Percentiles rank a stretch among this genome's conserved stretches.
phyloP scores from a whole-genome alignment of 2,329 filamentous ascomycete species.

The Hypoxylon sp. region DNA sequence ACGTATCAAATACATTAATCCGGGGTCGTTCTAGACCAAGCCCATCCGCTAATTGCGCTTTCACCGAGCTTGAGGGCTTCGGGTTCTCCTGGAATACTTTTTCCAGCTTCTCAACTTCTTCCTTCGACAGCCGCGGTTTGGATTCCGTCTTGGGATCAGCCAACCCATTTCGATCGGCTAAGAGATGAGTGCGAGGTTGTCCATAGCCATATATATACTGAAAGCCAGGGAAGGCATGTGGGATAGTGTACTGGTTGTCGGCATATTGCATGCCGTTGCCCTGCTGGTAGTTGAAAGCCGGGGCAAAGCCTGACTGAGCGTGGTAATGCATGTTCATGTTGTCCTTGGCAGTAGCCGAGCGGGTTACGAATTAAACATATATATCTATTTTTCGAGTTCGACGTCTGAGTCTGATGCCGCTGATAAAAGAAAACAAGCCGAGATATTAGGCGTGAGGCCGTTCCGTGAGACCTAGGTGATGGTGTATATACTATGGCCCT shows the following conservation, averaged over 20 bases:
- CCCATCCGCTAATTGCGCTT: slow-evolving; percentile 72
- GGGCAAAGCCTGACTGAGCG: slow-evolving; percentile 47
- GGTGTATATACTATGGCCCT: slow-evolving; percentile 44
- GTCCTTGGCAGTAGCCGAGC: slow-evolving; percentile 27
- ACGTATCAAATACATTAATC: slow-evolving; percentile 68
- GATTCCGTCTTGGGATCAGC: slow-evolving; percentile 55
- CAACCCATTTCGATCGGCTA: slow-evolving; percentile 48
- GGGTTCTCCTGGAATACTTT: slow-evolving; percentile 74
- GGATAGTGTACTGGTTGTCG: slow-evolving; percentile 47
- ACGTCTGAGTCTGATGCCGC: slow-evolving; percentile 20
- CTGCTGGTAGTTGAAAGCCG: slow-evolving; percentile 50
- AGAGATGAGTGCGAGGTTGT: slow-evolving; percentile 47
- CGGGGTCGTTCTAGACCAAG: slow-evolving; percentile 75
- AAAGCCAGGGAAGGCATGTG: slow-evolving; percentile 47
- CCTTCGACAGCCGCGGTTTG: slow-evolving; percentile 76
- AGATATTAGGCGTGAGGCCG: slow-evolving; percentile 39
- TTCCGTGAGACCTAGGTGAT: slow-evolving; percentile 16
- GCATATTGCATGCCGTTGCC: slow-evolving; percentile 48
- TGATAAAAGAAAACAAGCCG: slow-evolving; percentile 24
- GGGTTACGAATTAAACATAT: slow-evolving; percentile 41
- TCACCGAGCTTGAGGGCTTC: slow-evolving; percentile 74
- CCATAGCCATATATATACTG: slow-evolving; percentile 54
- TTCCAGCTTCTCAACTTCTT: slow-evolving; percentile 80
- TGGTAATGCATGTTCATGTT: slow-evolving; percentile 54
- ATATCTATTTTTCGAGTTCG: slow-evolving; percentile 37